These are phyloP conservation scores for Rubia balearica DNA, from an alignment of 305 asterid genomes.

Conservation along the genomic window DNA sequence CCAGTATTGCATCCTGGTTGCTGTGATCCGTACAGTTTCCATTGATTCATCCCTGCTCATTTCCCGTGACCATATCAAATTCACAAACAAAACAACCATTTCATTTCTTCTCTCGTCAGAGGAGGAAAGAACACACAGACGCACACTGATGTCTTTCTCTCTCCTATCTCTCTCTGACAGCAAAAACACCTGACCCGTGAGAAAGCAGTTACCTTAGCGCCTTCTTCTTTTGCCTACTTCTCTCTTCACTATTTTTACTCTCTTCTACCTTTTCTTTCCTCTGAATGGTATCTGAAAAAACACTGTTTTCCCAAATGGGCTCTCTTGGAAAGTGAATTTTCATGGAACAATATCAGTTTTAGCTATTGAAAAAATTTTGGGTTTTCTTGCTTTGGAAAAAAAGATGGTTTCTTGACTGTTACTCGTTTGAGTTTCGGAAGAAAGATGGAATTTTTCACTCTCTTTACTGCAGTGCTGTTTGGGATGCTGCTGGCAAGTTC, in stretches of 20 bases:
- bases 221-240: conserved; percentile 4
- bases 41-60: conserved; percentile 24
- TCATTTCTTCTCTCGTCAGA: conserved; percentile 1
- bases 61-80: conserved; percentile 25
- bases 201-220: conserved; percentile 21
- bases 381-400: neutral
- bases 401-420: conserved; percentile 4
- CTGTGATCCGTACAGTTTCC: conserved; percentile 18
- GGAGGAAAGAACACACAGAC: neutral
- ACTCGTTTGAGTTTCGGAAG: conserved; percentile 16
- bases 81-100: conserved; percentile 5
- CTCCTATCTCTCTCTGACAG: conserved; percentile 14
- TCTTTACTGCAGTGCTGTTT: conserved; percentile 34
- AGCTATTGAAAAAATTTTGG: neutral
- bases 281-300: neutral
- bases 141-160: neutral
- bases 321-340: conserved; percentile 1
- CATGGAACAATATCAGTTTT: neutral
- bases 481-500: conserved; percentile 51
- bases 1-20: neutral
- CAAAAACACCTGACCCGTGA: conserved; percentile 32
- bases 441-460: conserved; percentile 37
- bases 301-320: neutral
- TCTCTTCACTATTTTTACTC: conserved; percentile 1
- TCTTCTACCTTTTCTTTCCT: neutral